Conservation (phyloP, 768 basidiomycete genomes). For the Boletus reticuloceps region DNA sequence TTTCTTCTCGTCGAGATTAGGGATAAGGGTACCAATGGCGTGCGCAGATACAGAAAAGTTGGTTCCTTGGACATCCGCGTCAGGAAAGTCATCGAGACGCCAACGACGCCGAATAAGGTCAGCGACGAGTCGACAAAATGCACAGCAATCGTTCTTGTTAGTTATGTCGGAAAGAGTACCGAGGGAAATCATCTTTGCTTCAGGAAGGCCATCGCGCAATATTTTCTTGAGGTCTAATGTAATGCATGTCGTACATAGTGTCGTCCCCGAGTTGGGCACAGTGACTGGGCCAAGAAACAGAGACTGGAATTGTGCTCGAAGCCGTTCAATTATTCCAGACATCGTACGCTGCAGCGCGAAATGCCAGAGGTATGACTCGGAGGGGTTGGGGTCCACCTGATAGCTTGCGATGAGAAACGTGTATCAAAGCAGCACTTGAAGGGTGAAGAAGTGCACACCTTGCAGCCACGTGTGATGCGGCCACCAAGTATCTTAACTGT, state of each 20-base stretch:
- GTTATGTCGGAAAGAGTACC: constrained; percentile 9
- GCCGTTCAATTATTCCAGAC: constrained; percentile 3
- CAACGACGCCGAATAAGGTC: constrained; percentile 11
- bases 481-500: no score
- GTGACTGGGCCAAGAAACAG: background rate
- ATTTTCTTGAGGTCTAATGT: constrained; percentile 10
- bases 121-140: constrained; percentile 15
- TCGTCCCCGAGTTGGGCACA: background rate
- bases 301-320: background rate
- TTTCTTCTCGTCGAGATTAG: constrained; percentile 2
- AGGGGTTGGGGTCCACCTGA: no score
- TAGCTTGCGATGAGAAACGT: no score
- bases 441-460: no score
- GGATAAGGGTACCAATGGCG: background rate
- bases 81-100: constrained; percentile 12
- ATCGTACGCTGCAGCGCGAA: background rate
- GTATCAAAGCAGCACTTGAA: no score
- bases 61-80: constrained; percentile 4
- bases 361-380: no score
- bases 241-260: constrained; percentile 12
- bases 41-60: constrained; percentile 3
- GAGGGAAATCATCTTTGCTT: background rate
- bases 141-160: constrained; percentile 5
- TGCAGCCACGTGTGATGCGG: no score
- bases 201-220: constrained; percentile 12